These are phyloP conservation scores for Hexamita inflata DNA, from an alignment of 208 protist genomes.

Conservation along the genomic window DNA sequence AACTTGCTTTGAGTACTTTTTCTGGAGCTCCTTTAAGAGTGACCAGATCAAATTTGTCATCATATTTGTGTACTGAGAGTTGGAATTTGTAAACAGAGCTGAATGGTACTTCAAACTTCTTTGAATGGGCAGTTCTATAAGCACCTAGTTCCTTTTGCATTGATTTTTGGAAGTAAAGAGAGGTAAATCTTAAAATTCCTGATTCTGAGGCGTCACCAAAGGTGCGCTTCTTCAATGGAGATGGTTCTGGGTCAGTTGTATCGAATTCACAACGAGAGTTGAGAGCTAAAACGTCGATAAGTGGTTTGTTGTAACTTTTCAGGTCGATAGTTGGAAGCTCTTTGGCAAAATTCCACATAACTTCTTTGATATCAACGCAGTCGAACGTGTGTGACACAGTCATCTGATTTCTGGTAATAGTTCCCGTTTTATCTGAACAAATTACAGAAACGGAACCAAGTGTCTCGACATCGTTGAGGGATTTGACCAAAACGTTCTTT, in stretches of 20 bases:
- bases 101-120: slow-evolving; percentile 15
- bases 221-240: neutral
- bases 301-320: neutral
- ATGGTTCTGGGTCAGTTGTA: neutral
- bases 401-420: slow-evolving; percentile 51
- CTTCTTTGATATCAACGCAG: neutral
- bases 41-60: neutral
- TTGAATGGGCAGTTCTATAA: neutral
- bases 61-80: neutral
- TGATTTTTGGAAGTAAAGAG: neutral
- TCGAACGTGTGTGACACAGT: slow-evolving; percentile 37
- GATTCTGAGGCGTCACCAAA: slow-evolving; percentile 18
- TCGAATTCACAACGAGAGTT: neutral
- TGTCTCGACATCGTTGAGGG: slow-evolving; percentile 45
- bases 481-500: slow-evolving; percentile 39
- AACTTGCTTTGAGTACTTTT: slow-evolving; percentile 26
- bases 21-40: slow-evolving; percentile 49
- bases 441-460: slow-evolving; percentile 47
- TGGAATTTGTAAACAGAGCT: slow-evolving; percentile 5
- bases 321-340: neutral
- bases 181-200: neutral
- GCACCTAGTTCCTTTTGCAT: neutral
- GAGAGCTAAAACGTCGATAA: neutral
- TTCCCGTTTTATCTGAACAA: slow-evolving; percentile 54
- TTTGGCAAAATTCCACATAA: neutral